Conservation (phyloP, 78 protist species). For the Dictyostelium capitatum region DNA sequence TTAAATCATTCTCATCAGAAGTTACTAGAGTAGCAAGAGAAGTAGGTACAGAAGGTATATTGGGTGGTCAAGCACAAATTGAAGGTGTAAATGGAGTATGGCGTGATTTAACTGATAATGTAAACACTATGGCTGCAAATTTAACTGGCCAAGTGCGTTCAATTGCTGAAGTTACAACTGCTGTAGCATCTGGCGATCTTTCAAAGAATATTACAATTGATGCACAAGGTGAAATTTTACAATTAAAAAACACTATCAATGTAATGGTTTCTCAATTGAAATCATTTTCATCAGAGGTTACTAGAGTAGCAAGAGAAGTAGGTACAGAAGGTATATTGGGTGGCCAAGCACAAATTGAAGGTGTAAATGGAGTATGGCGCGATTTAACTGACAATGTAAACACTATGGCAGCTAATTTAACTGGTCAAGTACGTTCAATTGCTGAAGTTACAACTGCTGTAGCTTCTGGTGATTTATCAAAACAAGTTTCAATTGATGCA, state of each 20-base stretch:
- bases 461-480: constrained; percentile 59
- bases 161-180: constrained; percentile 62
- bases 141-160: constrained; percentile 54
- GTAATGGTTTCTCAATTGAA: constrained; percentile 67
- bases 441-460: constrained; percentile 73
- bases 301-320: constrained; percentile 50
- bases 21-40: constrained; percentile 78
- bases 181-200: constrained; percentile 56
- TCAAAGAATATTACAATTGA: constrained; percentile 54
- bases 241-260: constrained; percentile 63
- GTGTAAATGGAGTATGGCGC: constrained; percentile 53
- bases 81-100: constrained; percentile 61
- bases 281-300: constrained; percentile 77
- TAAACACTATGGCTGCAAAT: constrained; percentile 67
- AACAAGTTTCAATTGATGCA: constrained; percentile 14
- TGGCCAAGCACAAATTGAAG: constrained; percentile 72
- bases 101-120: constrained; percentile 74
- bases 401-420: constrained; percentile 71
- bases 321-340: constrained; percentile 82
- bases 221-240: constrained; percentile 65
- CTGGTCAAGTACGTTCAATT: constrained; percentile 63
- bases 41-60: constrained; percentile 60
- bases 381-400: constrained; percentile 65
- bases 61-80: constrained; percentile 63
- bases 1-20: constrained; percentile 48